Base-by-base conservation (phyloP, 352 stramenopile genomes). In the Globisporangium heterothallicum region DNA sequence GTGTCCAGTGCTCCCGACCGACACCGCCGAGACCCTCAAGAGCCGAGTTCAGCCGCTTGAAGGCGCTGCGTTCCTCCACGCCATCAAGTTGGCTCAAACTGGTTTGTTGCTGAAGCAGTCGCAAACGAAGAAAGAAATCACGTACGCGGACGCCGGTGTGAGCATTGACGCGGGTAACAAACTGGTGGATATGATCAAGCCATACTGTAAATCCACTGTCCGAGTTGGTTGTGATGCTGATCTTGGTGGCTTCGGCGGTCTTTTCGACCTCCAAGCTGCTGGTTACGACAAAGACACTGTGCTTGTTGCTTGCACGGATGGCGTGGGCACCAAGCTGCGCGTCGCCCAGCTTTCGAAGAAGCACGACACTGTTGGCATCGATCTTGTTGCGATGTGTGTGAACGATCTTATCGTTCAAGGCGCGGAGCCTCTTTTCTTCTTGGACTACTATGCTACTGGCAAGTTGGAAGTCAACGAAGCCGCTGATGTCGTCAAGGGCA, bases 321-420 rank as follows among this genome's bases (percentile, higher is more conserved):
- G 97, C 61, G 97, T 99, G 30, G 97, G 97, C 44, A 99, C 97
- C 44, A 99, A 99, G 73, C 82, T 99, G 47, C 92, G 90, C 53
- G 84, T 94, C 19, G 86, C 85, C 10, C 80, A 92, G 61, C 61
- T 88, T 12, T 70, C 77, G 38, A 92, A 90, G 47, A 97, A 96
- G 74, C 96, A 99, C 68, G 79, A 98, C 68, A 97, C 88, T 8
- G 89, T 99, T 47, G 96, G 96, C 32, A 97, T 99, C 50, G 96
- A 99, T 77, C 88, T 99, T 29, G 96, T 99, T 27, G 96, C 97
- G 36, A 99, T 99, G 97, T 99, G 95, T 61, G 97, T 99, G 41
- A 99, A 99, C 76, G 97, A 99, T 67, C 75, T 99, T 29, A 97
- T 99, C 61, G 95, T 99, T n/a, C 92, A 97, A 54, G 97, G 96